Evolutionary conservation across 1,139 yeast genomes (phyloP).

Genomic region (Lodderomyces beijingensis): DNA sequence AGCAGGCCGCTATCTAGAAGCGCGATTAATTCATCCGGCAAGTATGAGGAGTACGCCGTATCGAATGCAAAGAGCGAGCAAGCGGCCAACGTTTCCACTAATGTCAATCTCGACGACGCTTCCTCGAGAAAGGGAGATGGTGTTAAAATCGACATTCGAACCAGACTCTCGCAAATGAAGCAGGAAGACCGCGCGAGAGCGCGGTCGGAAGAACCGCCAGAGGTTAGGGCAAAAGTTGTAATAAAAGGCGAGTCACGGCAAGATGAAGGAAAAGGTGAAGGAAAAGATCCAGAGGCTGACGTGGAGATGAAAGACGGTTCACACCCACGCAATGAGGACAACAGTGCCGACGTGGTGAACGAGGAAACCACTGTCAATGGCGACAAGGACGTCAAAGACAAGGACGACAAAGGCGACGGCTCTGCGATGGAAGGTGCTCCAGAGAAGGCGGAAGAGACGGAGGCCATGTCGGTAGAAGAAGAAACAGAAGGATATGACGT

Average conservation of each 20-base stretch:
- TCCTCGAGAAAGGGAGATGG: neutral
- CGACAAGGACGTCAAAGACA: too few relatives aligned
- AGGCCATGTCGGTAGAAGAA: neutral
- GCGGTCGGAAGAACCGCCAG: neutral
- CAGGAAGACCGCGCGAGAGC: conserved; percentile 7
- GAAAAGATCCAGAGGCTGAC: neutral
- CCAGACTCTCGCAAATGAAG: conserved; percentile 9
- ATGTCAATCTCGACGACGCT: neutral
- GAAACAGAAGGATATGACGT: conserved; percentile 1
- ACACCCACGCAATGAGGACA: too few relatives aligned
- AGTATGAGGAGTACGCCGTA: conserved; percentile 26
- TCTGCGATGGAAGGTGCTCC: neutral
- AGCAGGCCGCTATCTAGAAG: conserved; percentile 20
- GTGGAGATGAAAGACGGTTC: too few relatives aligned
- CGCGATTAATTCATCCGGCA: conserved; percentile 14
- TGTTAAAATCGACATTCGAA: conserved; percentile 5
- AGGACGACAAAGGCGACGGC: too few relatives aligned
- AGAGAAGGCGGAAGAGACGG: neutral
- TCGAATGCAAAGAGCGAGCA: neutral
- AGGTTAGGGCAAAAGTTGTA: too few relatives aligned
- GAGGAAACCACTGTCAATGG: too few relatives aligned
- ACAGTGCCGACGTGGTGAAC: too few relatives aligned
- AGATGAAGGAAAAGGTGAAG: neutral
- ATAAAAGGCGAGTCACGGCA: neutral
- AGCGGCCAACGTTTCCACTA: neutral